A percentile compares a stretch with the other conserved stretches of the same genome.
phyloP scores from a whole-genome alignment of 2,329 filamentous ascomycete genomes.

The Hymenoscyphus infarciens region DNA sequence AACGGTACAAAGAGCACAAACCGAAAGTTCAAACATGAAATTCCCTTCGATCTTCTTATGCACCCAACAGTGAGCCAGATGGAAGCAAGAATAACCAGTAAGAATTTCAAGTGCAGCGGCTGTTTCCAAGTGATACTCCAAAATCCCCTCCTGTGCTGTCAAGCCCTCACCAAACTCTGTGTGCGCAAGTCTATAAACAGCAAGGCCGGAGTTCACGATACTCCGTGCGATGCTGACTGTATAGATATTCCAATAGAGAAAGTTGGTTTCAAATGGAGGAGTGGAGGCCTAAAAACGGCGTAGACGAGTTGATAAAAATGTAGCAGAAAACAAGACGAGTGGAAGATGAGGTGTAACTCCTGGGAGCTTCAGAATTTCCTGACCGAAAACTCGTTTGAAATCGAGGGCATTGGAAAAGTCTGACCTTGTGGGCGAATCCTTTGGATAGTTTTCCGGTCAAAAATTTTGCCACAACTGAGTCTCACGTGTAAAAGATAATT shows the following conservation, averaged over 20 bases:
- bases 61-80: slow-evolving; percentile 7
- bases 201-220: slow-evolving; percentile 7
- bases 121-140: slow-evolving; percentile 15
- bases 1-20: slow-evolving; percentile 9
- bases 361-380: slow-evolving; percentile 9
- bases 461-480: not conserved
- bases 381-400: slow-evolving; percentile 3
- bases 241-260: slow-evolving; percentile 6
- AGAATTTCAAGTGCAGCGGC: slow-evolving; percentile 11
- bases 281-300: slow-evolving; percentile 6
- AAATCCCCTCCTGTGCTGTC: slow-evolving; percentile 15
- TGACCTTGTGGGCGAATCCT: not conserved
- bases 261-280: slow-evolving; percentile 5
- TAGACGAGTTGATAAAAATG: slow-evolving; percentile 11
- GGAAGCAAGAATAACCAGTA: slow-evolving; percentile 16
- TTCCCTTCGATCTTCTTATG: slow-evolving; percentile 9
- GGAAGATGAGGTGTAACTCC: slow-evolving; percentile 9
- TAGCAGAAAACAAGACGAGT: slow-evolving; percentile 6
- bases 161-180: slow-evolving; percentile 11
- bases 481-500: not conserved
- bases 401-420: not conserved
- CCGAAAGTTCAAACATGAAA: slow-evolving; percentile 10
- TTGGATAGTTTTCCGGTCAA: not conserved
- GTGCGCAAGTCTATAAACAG: slow-evolving; percentile 12
- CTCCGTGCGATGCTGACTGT: slow-evolving; percentile 14